Base-by-base conservation (phyloP, 345 rosid genomes). In the Eucalyptus leucophloia region DNA sequence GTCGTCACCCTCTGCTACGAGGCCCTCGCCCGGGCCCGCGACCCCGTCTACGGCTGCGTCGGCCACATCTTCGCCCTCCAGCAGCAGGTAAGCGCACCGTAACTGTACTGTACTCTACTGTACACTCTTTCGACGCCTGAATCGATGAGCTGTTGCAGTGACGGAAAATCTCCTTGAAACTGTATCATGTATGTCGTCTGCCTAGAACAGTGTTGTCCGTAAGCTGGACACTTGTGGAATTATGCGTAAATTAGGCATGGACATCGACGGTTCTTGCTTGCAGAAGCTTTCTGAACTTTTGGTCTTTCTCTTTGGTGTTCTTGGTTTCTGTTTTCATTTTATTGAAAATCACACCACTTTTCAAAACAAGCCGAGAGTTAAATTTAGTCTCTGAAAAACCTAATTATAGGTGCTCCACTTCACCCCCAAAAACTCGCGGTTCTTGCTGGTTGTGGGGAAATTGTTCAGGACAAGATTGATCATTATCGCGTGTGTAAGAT, bases 21-120 rank as follows among this genome's bases (percentile, higher is more conserved):
- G 90, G 99, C 99, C 30, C 87, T 94, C 88, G 96, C 99, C 53
- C 94, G 99, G 92, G 91, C 94, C 88, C 91, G 94, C 87, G 99
- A 96, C 90, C 99, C 99, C 86, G 96, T 97, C 60, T 94, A 96
- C 83, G 99, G 99, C 89, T 94, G 96, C 67, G 98, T 95, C 45
- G 95, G 92, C 24, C 99, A 95, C 88, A 93, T 96, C 90, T 94
- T 96, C 89, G 89, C 97, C 49, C 96, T 97, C 87, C 99, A 97
- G 89, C 96, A 96, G 45, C 99, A 97, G 99, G 98, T 90, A 77
- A 77, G 83, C 28, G 83, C 83, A 77, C 83, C 42, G 80, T 24
- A 42, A 42, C 37, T 37, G 47, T 40, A 6, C 83, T 72, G 24
- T 37, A 56, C 58, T 67, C 7, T 16, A 30, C 72, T 62, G 77